Evolutionary conservation across 2,329 filamentous ascomycete genomes (phyloP), one percentile per base, ranked within the genome.

Genomic region (Triangularia setosa): DNA sequence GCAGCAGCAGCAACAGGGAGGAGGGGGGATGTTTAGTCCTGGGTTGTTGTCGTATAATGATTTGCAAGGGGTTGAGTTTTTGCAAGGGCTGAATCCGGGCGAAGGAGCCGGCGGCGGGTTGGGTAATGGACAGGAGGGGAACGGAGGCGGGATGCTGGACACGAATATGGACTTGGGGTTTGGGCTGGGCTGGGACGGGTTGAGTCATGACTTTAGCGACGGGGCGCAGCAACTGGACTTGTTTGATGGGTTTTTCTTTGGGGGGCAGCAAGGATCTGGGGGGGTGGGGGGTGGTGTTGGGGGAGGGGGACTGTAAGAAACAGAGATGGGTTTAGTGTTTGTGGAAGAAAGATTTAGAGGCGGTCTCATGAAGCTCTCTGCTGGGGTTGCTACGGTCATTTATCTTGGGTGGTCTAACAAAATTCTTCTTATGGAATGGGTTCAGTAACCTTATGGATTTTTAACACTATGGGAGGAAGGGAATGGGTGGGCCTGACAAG

Each of bases 231-330:
- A 87, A 72, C 81, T 90, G 72, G 85, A 90, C 64, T 83, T 88
- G 0, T 91, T 92, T 75, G 89, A 91, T 72, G 86, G 87, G 0
- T 91, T 91, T 73, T 90, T 90, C 78, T 90, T 90, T 73, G 87
- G 88, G 0, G 83, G 83, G 0, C 82, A 83, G 68, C 79, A 78
- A 67, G 75, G 77, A 11, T 73, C 74, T 5, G 71, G 71, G 28
- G 74, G 73, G 12, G 71, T 68, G 2, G 70, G 69, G 11, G 69
- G 69, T 0, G 67, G 66, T 3, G 28, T 23, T 33, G 65, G 65
- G 4, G 57, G 40, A 16, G 55, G 27, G 18, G 28, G 28, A 9
- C 30, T 35, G 5, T 35, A 9, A 35, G 30, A 14, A 40, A 28
- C 8, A 48, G 14, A 48, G 35, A 18, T n/a, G 4, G 35, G 0